phyloP scores from a whole-genome alignment of 192 early-diverging fungal genomes.

The Backusella liffmaniae region DNA sequence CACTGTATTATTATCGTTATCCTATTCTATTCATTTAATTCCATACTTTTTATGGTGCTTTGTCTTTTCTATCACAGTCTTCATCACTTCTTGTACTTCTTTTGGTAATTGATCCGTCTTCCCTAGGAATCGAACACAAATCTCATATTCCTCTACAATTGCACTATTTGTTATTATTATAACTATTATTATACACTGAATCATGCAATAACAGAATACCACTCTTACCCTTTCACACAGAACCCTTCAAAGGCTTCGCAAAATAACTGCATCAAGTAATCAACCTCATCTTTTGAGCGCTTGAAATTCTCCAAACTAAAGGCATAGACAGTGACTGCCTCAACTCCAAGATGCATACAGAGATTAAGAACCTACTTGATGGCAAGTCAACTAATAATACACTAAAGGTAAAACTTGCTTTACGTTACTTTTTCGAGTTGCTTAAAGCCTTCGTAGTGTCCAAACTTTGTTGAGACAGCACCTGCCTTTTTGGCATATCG shows the following conservation, averaged over 20 bases:
- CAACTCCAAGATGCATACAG: constrained; percentile 84
- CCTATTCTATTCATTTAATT: background rate
- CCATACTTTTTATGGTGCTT: constrained; percentile 57
- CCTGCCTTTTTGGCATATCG: constrained; percentile 76
- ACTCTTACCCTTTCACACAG: constrained; percentile 60
- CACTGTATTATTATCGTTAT: background rate
- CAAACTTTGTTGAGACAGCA: constrained; percentile 52
- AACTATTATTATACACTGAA: background rate
- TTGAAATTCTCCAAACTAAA: constrained; percentile 99
- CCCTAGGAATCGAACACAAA: constrained; percentile 83
- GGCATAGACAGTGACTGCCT: constrained; percentile 90
- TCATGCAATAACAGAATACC: background rate
- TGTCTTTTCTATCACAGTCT: constrained; percentile 63
- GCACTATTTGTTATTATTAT: constrained; percentile 51
- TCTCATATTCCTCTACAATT: constrained; percentile 63
- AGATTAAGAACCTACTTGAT: constrained; percentile 72
- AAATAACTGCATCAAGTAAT: constrained; percentile 80
- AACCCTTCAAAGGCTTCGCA: constrained; percentile 76
- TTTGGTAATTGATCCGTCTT: constrained; percentile 64
- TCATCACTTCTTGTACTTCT: constrained; percentile 60
- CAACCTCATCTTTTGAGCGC: constrained; percentile 80
- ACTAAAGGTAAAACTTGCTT: background rate
- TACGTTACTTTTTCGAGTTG: constrained; percentile 69
- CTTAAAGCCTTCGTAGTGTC: constrained; percentile 81
- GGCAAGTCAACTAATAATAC: too few species aligned